A percentile compares a stretch with the other conserved stretches of the same genome.
These are phyloP conservation scores for Coniochaeta sp. DNA, from an alignment of 2,329 filamentous ascomycete genomes.

Conservation along the genomic window DNA sequence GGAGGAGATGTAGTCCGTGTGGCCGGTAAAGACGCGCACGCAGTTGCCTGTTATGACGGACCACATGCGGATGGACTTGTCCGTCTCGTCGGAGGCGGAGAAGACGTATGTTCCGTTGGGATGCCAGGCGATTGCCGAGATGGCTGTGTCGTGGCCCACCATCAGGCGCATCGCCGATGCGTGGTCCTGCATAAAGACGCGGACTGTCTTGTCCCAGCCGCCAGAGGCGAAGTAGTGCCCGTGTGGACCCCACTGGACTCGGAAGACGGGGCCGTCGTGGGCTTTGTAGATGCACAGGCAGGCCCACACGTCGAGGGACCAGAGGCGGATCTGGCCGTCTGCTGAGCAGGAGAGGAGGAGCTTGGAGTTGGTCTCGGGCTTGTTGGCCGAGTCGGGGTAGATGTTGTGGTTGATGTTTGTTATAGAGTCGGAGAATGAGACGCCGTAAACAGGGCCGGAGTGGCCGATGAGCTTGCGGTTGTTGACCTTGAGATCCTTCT, in stretches of 20 bases:
- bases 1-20: conserved; percentile 79
- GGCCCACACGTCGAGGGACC: conserved; percentile 89
- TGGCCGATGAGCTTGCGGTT: conserved; percentile 78
- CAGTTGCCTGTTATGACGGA: conserved; percentile 80
- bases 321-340: conserved; percentile 83
- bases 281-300: conserved; percentile 91
- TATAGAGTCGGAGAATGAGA: conserved; percentile 76
- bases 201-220: conserved; percentile 82
- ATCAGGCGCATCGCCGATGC: conserved; percentile 83
- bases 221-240: conserved; percentile 91
- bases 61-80: conserved; percentile 98
- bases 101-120: conserved; percentile 92
- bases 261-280: conserved; percentile 84
- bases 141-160: conserved; percentile 85
- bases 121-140: conserved; percentile 91
- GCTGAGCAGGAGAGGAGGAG: conserved; percentile 81
- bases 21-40: conserved; percentile 86
- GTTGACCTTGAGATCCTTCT: conserved; percentile 53
- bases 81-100: conserved; percentile 74
- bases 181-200: conserved; percentile 88
- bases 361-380: conserved; percentile 52
- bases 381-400: conserved; percentile 36
- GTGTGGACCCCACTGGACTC: conserved; percentile 82
- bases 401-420: conserved; percentile 43
- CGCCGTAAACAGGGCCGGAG: conserved; percentile 78